Conservation (phyloP, 495 filamentous ascomycete genomes). For the Neurospora hispaniola region DNA sequence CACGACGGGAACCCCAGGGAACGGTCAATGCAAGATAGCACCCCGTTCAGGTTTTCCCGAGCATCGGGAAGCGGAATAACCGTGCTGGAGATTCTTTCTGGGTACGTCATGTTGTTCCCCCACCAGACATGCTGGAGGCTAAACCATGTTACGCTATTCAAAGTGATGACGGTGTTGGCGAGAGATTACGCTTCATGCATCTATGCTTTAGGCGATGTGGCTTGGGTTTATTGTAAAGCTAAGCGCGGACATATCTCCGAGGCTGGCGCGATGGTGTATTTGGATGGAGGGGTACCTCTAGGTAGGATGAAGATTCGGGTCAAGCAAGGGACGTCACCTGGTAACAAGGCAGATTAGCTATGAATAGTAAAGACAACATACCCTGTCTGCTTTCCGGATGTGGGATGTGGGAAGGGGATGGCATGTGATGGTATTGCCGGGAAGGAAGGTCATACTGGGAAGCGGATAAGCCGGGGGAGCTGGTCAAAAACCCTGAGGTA, state of each 20-base stretch:
- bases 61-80: not conserved
- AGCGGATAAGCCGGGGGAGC: not conserved
- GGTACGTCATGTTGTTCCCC: not conserved
- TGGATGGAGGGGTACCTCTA: not conserved
- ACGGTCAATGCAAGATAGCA: not conserved
- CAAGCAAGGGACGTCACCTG: not conserved
- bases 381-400: not conserved
- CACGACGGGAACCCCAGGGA: not conserved
- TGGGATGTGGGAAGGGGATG: not conserved
- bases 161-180: constrained; percentile 6
- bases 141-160: not conserved
- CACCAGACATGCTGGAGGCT: not conserved
- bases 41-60: not conserved
- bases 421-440: not conserved
- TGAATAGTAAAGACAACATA: not conserved
- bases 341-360: not conserved
- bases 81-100: not conserved
- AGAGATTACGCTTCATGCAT: constrained; percentile 26
- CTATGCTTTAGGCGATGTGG: constrained; percentile 14
- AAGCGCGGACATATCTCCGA: not conserved
- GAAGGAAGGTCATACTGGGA: not conserved
- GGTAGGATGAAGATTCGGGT: not conserved
- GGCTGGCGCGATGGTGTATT: not conserved
- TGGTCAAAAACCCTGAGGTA: not conserved
- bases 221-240: not conserved